phyloP scores from a whole-genome alignment of 1,284 basidiomycete species.

The Cerioporus squamosus region DNA sequence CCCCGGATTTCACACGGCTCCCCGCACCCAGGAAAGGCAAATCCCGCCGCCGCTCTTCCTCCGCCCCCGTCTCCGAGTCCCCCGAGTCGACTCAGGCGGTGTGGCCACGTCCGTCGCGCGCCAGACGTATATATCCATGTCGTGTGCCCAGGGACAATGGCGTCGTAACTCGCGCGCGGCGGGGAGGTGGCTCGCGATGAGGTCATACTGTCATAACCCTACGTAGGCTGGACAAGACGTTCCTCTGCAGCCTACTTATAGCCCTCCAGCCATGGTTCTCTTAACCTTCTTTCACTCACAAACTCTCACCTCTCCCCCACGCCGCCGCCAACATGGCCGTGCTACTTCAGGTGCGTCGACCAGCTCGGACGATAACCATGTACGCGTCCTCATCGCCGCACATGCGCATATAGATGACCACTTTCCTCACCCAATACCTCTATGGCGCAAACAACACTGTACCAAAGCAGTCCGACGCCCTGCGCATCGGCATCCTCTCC shows the following conservation, averaged over 20 bases:
- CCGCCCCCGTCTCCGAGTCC: neutral
- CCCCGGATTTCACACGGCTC: conserved; percentile 5
- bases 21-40: neutral
- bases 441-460: conserved; percentile 8
- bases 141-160: too few relatives aligned
- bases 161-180: too few relatives aligned
- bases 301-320: neutral
- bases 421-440: conserved; percentile 19
- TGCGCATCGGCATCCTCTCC: conserved; percentile 67
- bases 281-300: neutral
- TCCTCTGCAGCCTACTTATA: neutral
- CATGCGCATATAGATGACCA: conserved; percentile 4
- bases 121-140: too few relatives aligned
- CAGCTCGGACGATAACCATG: neutral
- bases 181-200: conserved; percentile 15
- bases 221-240: neutral
- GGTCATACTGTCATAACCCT: conserved; percentile 20
- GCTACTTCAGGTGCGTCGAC: conserved; percentile 16
- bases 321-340: conserved; percentile 14
- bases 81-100: too few relatives aligned
- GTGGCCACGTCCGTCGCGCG: too few relatives aligned
- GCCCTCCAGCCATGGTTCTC: neutral
- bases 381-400: neutral
- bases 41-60: conserved; percentile 1
- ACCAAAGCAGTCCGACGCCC: conserved; percentile 21